Evolutionary conservation across 1,139 yeast genomes (phyloP), one percentile per base, ranked within the genome.

Genomic region (Wickerhamomyces sp.): DNA sequence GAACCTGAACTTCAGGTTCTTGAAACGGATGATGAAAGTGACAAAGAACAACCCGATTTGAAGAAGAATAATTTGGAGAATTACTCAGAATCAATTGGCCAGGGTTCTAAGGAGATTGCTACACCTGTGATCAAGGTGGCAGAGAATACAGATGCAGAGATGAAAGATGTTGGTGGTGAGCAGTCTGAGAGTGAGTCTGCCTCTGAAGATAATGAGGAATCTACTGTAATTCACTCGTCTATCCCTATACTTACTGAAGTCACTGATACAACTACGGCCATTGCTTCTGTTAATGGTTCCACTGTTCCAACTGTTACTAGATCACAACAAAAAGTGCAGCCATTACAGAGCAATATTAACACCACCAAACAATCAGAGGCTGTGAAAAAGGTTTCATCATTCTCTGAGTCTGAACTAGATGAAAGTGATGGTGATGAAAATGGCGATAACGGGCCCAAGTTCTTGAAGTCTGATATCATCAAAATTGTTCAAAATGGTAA

Each of bases 401-500:
- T 27, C 15, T 27, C 29, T 27, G 29, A 27, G 12, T 43, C 46
- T 20, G 47, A 46, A 36, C 46, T 47, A 3, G 49, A 46, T 33
- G 49, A 41, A 18, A 39, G 27, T 5, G 46, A 40, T 6, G 39
- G 32, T 8, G 31, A 25, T 8, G 15, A 22, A 16, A 24, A 31
- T 12, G 31, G 32, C 4, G 36, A 42, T 8, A 33, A 43, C 20
- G 45, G 41, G 19, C 40, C 45, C n/a, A 36, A 38, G 17, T 46
- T 42, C 29, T 36, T 35, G n/a, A 49, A 49, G 30, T 48, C 48
- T 15, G 57, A 54, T 27, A 48, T 47, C 10, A 28, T 46, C 12
- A 45, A 46, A 14, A 42, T 52, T 14, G 41, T 48, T 30, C 44
- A 48, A 32, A 54, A 43, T 28, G 63, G 58, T 29, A 61, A 60